A percentile compares a stretch with the other conserved stretches of the same genome.
Evolutionary conservation across 1,284 basidiomycete genomes (phyloP).

Genomic region (Irpex lacteus): DNA sequence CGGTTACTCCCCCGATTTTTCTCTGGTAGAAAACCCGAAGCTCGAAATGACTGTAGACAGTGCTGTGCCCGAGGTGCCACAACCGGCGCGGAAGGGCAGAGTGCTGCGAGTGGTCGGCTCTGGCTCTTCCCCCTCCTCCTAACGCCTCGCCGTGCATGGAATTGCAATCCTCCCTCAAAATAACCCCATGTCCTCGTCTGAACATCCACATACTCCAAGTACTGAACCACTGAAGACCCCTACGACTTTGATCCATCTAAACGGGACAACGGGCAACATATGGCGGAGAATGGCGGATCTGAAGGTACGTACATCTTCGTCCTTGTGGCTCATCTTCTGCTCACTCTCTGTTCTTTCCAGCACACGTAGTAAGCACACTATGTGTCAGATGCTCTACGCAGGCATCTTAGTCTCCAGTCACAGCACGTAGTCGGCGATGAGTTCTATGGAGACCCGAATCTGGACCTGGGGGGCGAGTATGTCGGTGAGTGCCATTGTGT

Average conservation of each 20-base stretch:
- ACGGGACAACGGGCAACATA: slow-evolving; percentile 14
- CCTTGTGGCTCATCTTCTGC: neutral
- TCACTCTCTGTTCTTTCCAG: neutral
- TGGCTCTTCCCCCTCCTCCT: neutral
- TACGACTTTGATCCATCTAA: slow-evolving; percentile 12
- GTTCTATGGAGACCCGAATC: slow-evolving; percentile 13
- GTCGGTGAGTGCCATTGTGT: slow-evolving; percentile 7
- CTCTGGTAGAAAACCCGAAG: neutral
- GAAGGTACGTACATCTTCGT: slow-evolving; percentile 6
- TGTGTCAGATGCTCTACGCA: neutral
- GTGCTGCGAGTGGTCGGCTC: neutral
- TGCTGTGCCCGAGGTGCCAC: neutral
- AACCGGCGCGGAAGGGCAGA: neutral
- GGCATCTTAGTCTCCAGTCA: neutral
- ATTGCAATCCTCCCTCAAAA: neutral
- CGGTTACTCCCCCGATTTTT: neutral
- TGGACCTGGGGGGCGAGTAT: slow-evolving; percentile 15
- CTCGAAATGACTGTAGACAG: neutral
- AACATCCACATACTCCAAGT: slow-evolving; percentile 8
- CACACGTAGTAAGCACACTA: slow-evolving; percentile 10
- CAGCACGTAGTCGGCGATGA: slow-evolving; percentile 10
- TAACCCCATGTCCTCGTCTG: slow-evolving; percentile 9
- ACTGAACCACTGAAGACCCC: slow-evolving; percentile 9
- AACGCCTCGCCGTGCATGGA: slow-evolving; percentile 1
- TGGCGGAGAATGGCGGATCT: slow-evolving; percentile 11